Evolutionary conservation across 2,329 filamentous ascomycete species (phyloP).

Genomic region (Phyllosticta citribraziliensis): DNA sequence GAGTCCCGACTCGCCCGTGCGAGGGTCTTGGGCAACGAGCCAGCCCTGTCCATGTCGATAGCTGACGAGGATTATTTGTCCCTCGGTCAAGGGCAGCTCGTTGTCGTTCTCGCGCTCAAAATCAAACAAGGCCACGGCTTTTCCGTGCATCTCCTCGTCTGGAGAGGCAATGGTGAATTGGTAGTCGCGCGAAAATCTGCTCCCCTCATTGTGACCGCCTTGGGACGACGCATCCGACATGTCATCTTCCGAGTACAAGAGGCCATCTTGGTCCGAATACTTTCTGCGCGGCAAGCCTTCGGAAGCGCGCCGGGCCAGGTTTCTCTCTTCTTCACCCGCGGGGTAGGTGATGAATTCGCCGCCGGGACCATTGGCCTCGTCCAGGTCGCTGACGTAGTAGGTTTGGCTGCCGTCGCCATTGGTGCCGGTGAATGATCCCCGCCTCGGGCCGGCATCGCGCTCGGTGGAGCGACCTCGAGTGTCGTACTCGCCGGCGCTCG

Average conservation of each 20-base stretch:
- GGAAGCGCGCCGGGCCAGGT: not conserved
- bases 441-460: slow-evolving; percentile 28
- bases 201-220: slow-evolving; percentile 50
- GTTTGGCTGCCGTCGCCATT: slow-evolving; percentile 62
- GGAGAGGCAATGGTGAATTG: slow-evolving; percentile 91
- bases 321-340: slow-evolving; percentile 17
- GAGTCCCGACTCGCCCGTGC: slow-evolving; percentile 84
- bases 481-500: slow-evolving; percentile 32
- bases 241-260: slow-evolving; percentile 35
- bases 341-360: slow-evolving; percentile 71
- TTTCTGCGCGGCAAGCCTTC: slow-evolving; percentile 28
- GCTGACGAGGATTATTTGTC: slow-evolving; percentile 92
- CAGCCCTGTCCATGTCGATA: slow-evolving; percentile 95
- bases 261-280: slow-evolving; percentile 30
- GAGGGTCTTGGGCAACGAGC: slow-evolving; percentile 93
- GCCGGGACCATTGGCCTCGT: slow-evolving; percentile 64
- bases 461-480: slow-evolving; percentile 20
- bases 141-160: slow-evolving; percentile 96
- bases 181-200: slow-evolving; percentile 81
- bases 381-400: slow-evolving; percentile 62
- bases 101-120: slow-evolving; percentile 95
- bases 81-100: slow-evolving; percentile 82
- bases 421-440: slow-evolving; percentile 38
- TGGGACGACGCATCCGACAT: slow-evolving; percentile 7
- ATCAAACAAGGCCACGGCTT: slow-evolving; percentile 89